A percentile compares a stretch with the other conserved stretches of the same genome.
phyloP scores from a whole-genome alignment of 345 rosid species.

The Eucalyptus lansdowneana region DNA sequence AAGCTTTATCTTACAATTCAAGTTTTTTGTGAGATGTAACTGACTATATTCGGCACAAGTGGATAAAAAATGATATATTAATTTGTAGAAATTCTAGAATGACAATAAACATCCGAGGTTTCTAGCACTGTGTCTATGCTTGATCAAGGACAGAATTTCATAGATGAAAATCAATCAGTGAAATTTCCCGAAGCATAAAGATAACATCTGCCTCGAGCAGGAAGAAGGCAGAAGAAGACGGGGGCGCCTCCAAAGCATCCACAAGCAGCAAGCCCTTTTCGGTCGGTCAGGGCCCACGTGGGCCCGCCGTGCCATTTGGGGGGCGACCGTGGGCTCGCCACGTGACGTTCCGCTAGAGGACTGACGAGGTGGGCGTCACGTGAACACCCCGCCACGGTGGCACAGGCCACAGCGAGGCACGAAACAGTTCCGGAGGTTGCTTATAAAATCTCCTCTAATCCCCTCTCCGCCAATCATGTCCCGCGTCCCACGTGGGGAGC shows the following conservation, averaged over 20 bases:
- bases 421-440: not conserved
- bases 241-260: not conserved
- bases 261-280: not conserved
- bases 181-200: not conserved
- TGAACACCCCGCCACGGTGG: not conserved
- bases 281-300: not conserved
- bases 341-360: not conserved
- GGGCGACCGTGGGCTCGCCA: not conserved
- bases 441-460: constrained; percentile 42
- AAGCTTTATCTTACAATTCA: rapidly evolving
- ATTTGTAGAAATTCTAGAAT: not conserved
- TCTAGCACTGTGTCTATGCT: not conserved
- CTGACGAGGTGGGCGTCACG: not conserved
- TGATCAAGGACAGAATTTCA: not conserved
- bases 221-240: no score
- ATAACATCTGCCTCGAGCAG: not conserved
- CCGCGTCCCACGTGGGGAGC: constrained; percentile 45
- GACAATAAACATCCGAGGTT: not conserved
- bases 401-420: not conserved
- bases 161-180: not conserved
- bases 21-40: rapidly evolving
- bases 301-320: not conserved
- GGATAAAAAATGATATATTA: not conserved
- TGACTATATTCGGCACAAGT: rapidly evolving
- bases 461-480: constrained; percentile 52